A percentile compares a stretch with the other conserved stretches of the same genome.
Evolutionary conservation across 495 filamentous ascomycete species (phyloP).

Genomic region (Echria macrotheca): DNA sequence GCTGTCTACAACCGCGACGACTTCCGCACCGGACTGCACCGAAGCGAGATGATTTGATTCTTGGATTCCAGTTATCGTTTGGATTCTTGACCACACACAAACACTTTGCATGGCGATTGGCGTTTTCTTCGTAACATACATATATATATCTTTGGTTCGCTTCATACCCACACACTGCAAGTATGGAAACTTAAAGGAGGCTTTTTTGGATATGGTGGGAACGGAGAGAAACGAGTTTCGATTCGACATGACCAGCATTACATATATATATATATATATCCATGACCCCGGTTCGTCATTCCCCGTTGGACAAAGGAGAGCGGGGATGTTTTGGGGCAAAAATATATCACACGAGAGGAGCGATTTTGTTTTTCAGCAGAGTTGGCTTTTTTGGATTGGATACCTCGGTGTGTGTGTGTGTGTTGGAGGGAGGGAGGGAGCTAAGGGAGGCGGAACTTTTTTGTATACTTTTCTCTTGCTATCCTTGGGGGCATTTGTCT

Average conservation of each 20-base stretch:
- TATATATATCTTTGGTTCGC: background rate
- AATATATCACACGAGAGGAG: too few species aligned
- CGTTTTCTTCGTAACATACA: background rate
- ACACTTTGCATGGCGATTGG: background rate
- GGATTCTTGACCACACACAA: background rate
- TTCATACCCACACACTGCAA: too few species aligned
- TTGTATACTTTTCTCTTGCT: background rate
- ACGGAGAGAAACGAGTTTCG: background rate
- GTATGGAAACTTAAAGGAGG: too few species aligned
- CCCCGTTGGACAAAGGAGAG: too few species aligned
- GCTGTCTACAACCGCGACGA: background rate
- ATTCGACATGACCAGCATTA: background rate
- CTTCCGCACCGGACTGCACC: background rate
- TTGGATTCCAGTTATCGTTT: background rate
- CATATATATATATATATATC: background rate
- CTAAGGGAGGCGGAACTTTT: too few species aligned
- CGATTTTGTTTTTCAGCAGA: slow-evolving; percentile 1
- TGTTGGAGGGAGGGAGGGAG: too few species aligned
- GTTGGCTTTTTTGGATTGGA: background rate
- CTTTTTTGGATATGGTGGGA: background rate
- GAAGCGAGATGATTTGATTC: background rate
- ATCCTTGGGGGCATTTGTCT: background rate
- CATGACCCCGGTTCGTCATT: too few species aligned
- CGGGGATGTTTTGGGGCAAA: too few species aligned
- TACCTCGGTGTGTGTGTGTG: background rate